These are phyloP conservation scores for Chlamydomonas sp. DNA, from an alignment of 139 green algal species.

Conservation along the genomic window DNA sequence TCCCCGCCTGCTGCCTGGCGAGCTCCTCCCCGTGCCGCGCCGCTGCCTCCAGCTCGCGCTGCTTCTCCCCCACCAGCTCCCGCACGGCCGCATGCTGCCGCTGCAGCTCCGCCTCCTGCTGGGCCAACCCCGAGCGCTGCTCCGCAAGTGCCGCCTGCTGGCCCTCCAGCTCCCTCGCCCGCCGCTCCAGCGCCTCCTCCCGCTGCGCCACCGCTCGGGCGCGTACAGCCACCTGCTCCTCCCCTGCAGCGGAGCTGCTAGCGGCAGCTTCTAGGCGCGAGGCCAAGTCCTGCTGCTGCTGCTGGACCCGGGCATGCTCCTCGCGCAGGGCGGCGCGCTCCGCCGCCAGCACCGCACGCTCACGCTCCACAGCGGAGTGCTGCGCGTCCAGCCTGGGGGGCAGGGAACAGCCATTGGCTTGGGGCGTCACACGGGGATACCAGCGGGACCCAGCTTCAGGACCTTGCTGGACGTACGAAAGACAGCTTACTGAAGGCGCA, in stretches of 20 bases:
- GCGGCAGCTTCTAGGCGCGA: neutral
- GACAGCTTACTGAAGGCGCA: no score
- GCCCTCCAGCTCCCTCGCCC: neutral
- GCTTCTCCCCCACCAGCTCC: slow-evolving; percentile 37
- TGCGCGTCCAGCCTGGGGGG: neutral
- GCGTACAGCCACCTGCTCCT: neutral
- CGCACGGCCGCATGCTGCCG: slow-evolving; percentile 11
- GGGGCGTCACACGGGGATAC: no score
- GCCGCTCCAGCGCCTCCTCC: neutral
- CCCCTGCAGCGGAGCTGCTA: neutral
- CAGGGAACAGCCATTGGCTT: neutral
- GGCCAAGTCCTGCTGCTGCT: neutral
- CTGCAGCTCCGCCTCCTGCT: slow-evolving; percentile 12
- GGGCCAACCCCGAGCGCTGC: neutral
- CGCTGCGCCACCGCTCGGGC: neutral
- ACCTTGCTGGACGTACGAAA: no score
- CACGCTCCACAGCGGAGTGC: no score
- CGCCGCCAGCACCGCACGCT: no score
- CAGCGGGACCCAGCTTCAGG: no score
- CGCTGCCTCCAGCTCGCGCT: slow-evolving; percentile 28
- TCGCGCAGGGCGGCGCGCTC: no score
- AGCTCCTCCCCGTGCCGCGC: slow-evolving; percentile 17
- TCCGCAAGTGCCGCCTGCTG: slow-evolving; percentile 2
- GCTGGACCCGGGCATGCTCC: neutral
- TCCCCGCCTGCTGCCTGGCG: slow-evolving; percentile 1